Percentiles rank a stretch among this genome's conserved stretches.
Evolutionary conservation across 1,284 basidiomycete species (phyloP).

Genomic region (Ganoderma lucidum): DNA sequence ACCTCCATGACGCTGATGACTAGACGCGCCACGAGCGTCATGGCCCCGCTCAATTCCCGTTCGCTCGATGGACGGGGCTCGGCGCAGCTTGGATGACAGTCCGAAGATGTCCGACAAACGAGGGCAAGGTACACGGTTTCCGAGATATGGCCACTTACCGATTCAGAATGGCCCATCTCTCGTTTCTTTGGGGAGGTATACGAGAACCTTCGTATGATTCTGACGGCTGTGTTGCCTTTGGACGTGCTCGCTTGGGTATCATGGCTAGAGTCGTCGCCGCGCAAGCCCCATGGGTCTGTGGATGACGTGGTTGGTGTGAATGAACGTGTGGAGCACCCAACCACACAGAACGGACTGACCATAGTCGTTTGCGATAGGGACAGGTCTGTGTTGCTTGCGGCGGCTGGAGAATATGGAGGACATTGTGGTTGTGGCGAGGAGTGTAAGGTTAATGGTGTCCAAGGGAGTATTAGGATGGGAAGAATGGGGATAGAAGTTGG

Average conservation of each 20-base stretch:
- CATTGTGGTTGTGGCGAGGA: conserved; percentile 2
- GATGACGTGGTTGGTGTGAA: background rate
- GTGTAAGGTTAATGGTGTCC: background rate
- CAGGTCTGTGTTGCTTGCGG: conserved; percentile 23
- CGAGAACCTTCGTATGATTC: conserved; percentile 52
- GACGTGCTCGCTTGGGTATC: conserved; percentile 30
- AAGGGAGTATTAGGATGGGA: background rate
- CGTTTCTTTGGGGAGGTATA: conserved; percentile 43
- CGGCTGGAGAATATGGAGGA: conserved; percentile 20
- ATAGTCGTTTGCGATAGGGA: conserved; percentile 22
- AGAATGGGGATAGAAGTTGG: conserved; percentile 1
- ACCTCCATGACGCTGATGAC: background rate
- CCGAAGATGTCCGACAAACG: background rate
- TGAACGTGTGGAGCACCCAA: background rate
- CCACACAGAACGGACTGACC: conserved; percentile 13
- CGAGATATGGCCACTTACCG: conserved; percentile 33
- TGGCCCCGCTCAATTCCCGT: background rate
- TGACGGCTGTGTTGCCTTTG: conserved; percentile 44
- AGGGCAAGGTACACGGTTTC: background rate
- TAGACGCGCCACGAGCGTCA: background rate
- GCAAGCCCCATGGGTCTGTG: conserved; percentile 24
- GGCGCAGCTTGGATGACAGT: background rate
- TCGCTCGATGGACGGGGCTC: background rate
- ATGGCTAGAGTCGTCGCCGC: background rate
- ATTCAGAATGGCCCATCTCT: conserved; percentile 36